Evolutionary conservation across 805 yeast genomes (phyloP).

Genomic region (Blastobotrys chiropterorum): DNA sequence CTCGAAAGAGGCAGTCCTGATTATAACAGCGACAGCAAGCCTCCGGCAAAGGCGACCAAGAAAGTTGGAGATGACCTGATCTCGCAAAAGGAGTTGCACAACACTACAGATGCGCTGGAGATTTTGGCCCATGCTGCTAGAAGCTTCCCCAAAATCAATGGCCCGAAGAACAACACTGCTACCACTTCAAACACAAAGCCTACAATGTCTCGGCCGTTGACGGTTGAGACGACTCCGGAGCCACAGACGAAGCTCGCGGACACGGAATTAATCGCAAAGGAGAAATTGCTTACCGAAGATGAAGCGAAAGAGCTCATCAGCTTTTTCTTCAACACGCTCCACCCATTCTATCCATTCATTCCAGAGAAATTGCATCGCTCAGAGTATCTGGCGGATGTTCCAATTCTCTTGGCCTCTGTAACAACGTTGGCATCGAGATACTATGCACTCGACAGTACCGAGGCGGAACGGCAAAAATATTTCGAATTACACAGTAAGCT

Average conservation of each 20-base stretch:
- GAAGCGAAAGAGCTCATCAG: slow-evolving; percentile 28
- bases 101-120: slow-evolving; percentile 34
- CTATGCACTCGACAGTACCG: slow-evolving; percentile 7
- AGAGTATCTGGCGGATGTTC: slow-evolving; percentile 64
- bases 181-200: background rate
- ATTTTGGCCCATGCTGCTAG: slow-evolving; percentile 35
- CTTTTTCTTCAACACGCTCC: slow-evolving; percentile 66
- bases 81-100: slow-evolving; percentile 28
- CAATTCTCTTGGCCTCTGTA: slow-evolving; percentile 73
- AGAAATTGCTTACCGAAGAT: slow-evolving; percentile 51
- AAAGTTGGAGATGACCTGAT: slow-evolving; percentile 29
- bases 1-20: background rate
- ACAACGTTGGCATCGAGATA: slow-evolving; percentile 76
- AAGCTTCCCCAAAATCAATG: slow-evolving; percentile 29
- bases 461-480: background rate
- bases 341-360: slow-evolving; percentile 84
- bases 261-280: slow-evolving; percentile 52
- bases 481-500: slow-evolving; percentile 66
- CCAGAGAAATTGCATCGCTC: slow-evolving; percentile 68
- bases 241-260: slow-evolving; percentile 36
- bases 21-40: background rate
- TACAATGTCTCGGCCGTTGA: background rate
- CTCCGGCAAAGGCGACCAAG: background rate
- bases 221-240: slow-evolving; percentile 2
- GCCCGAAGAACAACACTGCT: background rate